Base-by-base conservation (phyloP, 495 filamentous ascomycete genomes). In the Aspergillus asperescens region DNA sequence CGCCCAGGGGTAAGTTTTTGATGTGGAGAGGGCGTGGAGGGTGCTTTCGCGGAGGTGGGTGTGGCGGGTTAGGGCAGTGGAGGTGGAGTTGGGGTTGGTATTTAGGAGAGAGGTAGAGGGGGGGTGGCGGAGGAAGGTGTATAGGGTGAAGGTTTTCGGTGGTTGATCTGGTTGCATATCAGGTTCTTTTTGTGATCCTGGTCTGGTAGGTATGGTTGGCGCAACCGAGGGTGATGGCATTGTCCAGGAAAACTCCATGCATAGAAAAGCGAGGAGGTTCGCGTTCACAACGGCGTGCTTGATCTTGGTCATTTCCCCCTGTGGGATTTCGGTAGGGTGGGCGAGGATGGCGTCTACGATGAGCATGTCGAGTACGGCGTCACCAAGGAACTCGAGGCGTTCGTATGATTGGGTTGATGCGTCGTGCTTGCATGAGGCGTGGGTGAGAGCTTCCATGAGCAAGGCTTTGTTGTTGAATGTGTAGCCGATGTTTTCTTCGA, bases 321-420 rank as follows among this genome's bases (percentile, higher is more conserved):
- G 81, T 1, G 77, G 62, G 15, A 92, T 69, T 13, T 76, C 60
- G 7, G 58, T 56, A 2, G 69, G 61, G 29, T 71, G 66, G 0
- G 69, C 59, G 54, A 71, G 81, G 7, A 89, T 68, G 1, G 64
- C 65, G 2, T 67, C 70, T 7, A 86, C 77, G 40, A 97, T 74
- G 43, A 96, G 64, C 63, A 80, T 82, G 62, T 98, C 93, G 0
- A 98, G 80, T 9, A 96, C 70, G 0, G 90, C 78, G 60, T 98
- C 93, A 7, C 93, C 93, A 0, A 96, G 75, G 65, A 90, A 97
- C 63, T 98, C 93, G 12, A 96, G 77, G 0, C 91, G 83, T 57
- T 97, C 86, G 63, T 94, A 88, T 6, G 86, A 91, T 28, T 80
- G 72, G 1, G 69, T 69, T 7, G 65, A 62, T n/a, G 65, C 60